A percentile compares a stretch with the other conserved stretches of the same genome.
These are phyloP conservation scores for Mortierella hygrophila DNA, from an alignment of 192 early-diverging fungal genomes.

Conservation along the genomic window DNA sequence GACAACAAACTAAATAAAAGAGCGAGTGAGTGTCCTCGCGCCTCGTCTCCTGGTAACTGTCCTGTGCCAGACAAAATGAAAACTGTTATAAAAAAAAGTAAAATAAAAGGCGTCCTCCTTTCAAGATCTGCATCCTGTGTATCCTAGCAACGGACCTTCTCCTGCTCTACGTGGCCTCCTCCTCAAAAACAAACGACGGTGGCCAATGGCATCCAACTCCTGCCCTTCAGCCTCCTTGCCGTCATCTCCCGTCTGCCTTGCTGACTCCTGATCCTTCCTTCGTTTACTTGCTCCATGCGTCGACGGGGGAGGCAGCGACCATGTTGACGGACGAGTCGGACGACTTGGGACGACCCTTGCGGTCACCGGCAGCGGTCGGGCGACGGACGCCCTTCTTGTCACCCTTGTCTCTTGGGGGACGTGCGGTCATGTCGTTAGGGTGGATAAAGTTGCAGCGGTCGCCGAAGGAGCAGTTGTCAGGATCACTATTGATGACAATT, in stretches of 20 bases:
- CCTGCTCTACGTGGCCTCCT: too few species aligned
- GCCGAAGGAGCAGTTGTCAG: constrained; percentile 43
- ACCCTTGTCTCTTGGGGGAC: constrained; percentile 4
- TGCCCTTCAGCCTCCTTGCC: too few species aligned
- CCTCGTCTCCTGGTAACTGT: background rate
- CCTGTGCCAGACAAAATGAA: background rate
- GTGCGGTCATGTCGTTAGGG: constrained; percentile 36
- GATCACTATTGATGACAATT: constrained; percentile 19
- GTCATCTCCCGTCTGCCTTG: background rate
- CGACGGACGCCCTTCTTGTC: constrained; percentile 34
- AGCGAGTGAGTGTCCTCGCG: background rate
- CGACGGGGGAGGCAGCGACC: constrained; percentile 23
- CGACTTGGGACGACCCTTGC: constrained; percentile 25
- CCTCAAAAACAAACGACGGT: too few species aligned
- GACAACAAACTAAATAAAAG: too few species aligned
- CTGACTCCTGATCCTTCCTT: background rate
- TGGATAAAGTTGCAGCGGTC: constrained; percentile 53
- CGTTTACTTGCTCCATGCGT: constrained; percentile 7
- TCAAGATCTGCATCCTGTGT: too few species aligned
- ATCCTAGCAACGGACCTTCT: too few species aligned
- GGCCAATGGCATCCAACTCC: too few species aligned
- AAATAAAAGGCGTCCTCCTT: too few species aligned
- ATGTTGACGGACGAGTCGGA: constrained; percentile 37
- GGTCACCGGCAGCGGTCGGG: background rate
- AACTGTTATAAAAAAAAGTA: background rate